Evolutionary conservation across 2,329 filamentous ascomycete genomes (phyloP).

Genomic region (Penicillium sp.): DNA sequence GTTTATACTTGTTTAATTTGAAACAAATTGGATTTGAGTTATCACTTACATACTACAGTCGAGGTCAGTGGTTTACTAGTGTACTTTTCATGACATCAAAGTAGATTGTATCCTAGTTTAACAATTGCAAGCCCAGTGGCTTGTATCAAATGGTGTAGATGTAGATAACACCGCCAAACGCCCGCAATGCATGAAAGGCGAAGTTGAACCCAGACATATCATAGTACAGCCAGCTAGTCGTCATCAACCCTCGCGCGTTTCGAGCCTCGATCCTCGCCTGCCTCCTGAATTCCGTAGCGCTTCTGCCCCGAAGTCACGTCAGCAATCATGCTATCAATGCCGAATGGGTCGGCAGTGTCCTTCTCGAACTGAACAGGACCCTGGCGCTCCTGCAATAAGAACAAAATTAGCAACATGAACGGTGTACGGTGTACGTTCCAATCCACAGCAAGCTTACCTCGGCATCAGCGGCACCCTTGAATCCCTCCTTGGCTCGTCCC

Average conservation of each 20-base stretch:
- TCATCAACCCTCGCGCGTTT: constrained; percentile 78
- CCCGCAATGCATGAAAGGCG: constrained; percentile 27
- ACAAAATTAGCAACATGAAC: neutral
- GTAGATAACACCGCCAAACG: constrained; percentile 21
- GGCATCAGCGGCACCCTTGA: constrained; percentile 74
- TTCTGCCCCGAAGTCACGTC: constrained; percentile 58
- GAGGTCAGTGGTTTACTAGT: too few relatives aligned
- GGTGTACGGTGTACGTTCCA: too few relatives aligned
- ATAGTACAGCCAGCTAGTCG: constrained; percentile 41
- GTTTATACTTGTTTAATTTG: too few relatives aligned
- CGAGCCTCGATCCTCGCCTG: constrained; percentile 33
- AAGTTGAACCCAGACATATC: constrained; percentile 1
- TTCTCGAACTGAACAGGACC: constrained; percentile 97
- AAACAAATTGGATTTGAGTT: too few relatives aligned
- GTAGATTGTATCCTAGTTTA: too few relatives aligned
- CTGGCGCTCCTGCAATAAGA: constrained; percentile 58
- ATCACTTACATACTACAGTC: too few relatives aligned
- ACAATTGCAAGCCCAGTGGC: neutral
- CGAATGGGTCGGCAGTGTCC: constrained; percentile 79
- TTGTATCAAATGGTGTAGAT: constrained; percentile 10
- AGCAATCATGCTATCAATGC: constrained; percentile 87
- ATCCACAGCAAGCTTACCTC: constrained; percentile 54
- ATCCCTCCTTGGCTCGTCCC: constrained; percentile 75
- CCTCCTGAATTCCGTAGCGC: constrained; percentile 43
- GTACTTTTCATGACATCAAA: too few relatives aligned